Conservation (phyloP, 768 basidiomycete species). For the Leucocoprinus sp. region DNA sequence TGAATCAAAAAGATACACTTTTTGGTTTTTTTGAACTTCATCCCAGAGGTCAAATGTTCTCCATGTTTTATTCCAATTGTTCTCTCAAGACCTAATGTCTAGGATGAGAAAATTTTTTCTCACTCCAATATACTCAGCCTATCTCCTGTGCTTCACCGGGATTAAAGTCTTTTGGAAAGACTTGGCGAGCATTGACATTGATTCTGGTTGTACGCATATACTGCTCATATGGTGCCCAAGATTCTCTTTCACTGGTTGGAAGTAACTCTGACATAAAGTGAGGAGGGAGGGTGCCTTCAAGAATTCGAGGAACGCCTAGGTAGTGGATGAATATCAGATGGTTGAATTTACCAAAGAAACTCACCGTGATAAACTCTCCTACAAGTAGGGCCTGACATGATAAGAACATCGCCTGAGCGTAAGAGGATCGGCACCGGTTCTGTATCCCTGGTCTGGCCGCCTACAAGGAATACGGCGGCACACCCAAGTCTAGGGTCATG, state of each 20-base stretch:
- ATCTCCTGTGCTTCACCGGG: constrained; percentile 15
- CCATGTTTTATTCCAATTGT: no score
- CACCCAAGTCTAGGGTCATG: constrained; percentile 68
- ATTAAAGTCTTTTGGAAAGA: constrained; percentile 67
- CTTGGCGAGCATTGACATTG: constrained; percentile 89
- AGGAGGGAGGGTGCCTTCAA: constrained; percentile 71
- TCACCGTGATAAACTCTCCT: constrained; percentile 79
- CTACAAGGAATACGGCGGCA: constrained; percentile 84
- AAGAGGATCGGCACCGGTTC: constrained; percentile 78
- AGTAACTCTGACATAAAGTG: constrained; percentile 32
- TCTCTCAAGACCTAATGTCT: no score
- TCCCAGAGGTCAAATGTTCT: no score
- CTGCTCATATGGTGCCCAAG: constrained; percentile 55
- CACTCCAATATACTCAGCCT: background rate
- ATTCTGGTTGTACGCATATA: constrained; percentile 69
- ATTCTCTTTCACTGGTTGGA: constrained; percentile 22
- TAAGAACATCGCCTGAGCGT: constrained; percentile 83
- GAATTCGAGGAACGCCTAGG: constrained; percentile 69
- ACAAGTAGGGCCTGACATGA: constrained; percentile 87
- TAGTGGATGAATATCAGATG: background rate
- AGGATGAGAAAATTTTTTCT: constrained; percentile 1
- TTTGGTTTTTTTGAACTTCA: no score
- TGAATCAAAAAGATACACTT: no score
- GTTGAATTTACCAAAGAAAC: background rate
- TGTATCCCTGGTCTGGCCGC: constrained; percentile 68